A percentile compares a stretch with the other conserved stretches of the same genome.
Conservation (phyloP, 768 basidiomycete genomes). For the Crucibulum laeve region DNA sequence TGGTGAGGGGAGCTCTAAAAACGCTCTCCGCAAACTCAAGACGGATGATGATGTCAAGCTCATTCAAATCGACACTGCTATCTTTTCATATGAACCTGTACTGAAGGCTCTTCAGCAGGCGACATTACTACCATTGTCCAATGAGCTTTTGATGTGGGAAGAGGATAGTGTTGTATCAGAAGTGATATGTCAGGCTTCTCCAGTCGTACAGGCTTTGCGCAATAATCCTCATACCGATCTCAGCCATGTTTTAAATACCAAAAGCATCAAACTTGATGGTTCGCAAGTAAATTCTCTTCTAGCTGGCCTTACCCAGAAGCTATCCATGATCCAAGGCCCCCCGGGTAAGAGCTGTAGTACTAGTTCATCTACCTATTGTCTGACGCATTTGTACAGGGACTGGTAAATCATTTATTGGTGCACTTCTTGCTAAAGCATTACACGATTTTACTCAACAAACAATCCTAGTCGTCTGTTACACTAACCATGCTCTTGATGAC, state of each 20-base stretch:
- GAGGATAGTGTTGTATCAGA: slow-evolving; percentile 11
- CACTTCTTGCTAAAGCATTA: slow-evolving; percentile 56
- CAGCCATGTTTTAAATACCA: slow-evolving; percentile 28
- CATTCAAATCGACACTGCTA: slow-evolving; percentile 54
- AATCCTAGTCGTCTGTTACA: slow-evolving; percentile 70
- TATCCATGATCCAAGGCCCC: slow-evolving; percentile 68
- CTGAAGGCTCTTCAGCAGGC: slow-evolving; percentile 51
- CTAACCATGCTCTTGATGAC: slow-evolving; percentile 72
- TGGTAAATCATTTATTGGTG: slow-evolving; percentile 72
- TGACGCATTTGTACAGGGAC: slow-evolving; percentile 40
- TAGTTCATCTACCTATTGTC: not conserved
- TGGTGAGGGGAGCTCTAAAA: slow-evolving; percentile 30
- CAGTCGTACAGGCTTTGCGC: slow-evolving; percentile 20
- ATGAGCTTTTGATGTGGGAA: slow-evolving; percentile 55
- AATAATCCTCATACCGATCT: slow-evolving; percentile 35
- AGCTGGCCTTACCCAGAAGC: slow-evolving; percentile 46
- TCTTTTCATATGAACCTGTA: slow-evolving; percentile 62
- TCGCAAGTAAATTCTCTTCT: slow-evolving; percentile 47
- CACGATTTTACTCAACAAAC: slow-evolving; percentile 40
- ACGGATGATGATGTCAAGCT: slow-evolving; percentile 32
- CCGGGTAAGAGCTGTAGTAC: slow-evolving; percentile 41
- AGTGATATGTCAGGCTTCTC: slow-evolving; percentile 5
- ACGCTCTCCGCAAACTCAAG: slow-evolving; percentile 36
- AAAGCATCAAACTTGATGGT: slow-evolving; percentile 42
- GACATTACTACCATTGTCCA: slow-evolving; percentile 37